A percentile compares a stretch with the other conserved stretches of the same genome.
Evolutionary conservation across 2,329 filamentous ascomycete genomes (phyloP).

Genomic region (Penicillium sp.): DNA sequence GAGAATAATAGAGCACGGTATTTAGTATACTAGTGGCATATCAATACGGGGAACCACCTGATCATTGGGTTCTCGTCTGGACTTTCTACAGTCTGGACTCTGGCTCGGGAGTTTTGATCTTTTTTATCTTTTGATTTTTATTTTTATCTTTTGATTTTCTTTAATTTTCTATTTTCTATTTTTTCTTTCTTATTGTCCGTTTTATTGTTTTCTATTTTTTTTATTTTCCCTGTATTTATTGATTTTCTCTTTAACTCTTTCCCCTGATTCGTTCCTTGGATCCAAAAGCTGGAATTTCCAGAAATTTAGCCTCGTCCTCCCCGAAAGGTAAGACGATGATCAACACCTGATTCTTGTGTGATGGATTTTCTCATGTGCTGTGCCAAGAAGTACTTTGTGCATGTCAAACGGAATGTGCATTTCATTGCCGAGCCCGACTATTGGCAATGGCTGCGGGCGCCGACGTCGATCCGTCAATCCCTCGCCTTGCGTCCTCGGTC

Average conservation of each 20-base stretch:
- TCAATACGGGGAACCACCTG: background rate
- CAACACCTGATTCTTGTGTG: too few relatives aligned
- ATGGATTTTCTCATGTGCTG: background rate
- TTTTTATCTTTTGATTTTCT: background rate
- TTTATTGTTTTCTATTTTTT: too few relatives aligned
- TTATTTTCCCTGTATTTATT: too few relatives aligned
- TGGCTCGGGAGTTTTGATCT: background rate
- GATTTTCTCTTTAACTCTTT: too few relatives aligned
- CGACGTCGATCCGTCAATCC: constrained; percentile 38
- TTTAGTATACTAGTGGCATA: background rate
- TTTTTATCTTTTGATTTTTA: background rate
- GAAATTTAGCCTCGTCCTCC: constrained; percentile 3
- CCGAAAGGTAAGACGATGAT: constrained; percentile 1
- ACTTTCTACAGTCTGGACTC: background rate
- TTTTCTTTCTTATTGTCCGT: too few relatives aligned
- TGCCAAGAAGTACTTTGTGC: constrained; percentile 13
- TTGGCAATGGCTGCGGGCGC: constrained; percentile 38
- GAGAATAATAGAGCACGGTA: background rate
- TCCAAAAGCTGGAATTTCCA: background rate
- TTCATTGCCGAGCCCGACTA: constrained; percentile 35
- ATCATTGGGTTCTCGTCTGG: background rate
- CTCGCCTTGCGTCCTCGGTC: constrained; percentile 30
- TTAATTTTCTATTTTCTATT: too few relatives aligned
- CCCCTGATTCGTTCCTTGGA: background rate
- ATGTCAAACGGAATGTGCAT: constrained; percentile 32